A percentile compares a stretch with the other conserved stretches of the same genome.
Evolutionary conservation across 2,329 filamentous ascomycete genomes (phyloP).

Genomic region (Colletotrichum sp.): DNA sequence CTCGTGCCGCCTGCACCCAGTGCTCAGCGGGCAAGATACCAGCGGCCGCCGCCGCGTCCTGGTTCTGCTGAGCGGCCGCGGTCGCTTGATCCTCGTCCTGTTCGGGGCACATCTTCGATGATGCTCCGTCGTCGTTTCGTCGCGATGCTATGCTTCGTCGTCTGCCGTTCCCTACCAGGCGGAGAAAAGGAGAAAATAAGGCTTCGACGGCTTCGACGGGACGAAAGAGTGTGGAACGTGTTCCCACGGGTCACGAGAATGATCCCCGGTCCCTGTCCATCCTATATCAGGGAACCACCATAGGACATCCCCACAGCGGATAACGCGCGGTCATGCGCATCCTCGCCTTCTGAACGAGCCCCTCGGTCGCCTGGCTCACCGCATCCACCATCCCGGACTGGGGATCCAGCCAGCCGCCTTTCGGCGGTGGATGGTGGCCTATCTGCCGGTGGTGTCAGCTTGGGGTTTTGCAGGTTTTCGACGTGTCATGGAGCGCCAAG

Average conservation of each 20-base stretch:
- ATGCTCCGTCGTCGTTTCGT: neutral
- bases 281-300: neutral
- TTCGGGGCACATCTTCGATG: neutral
- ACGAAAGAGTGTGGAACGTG: neutral
- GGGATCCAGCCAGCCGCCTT: neutral
- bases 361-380: neutral
- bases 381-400: neutral
- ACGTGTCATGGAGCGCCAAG: constrained; percentile 6
- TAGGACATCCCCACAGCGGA: neutral
- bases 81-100: neutral
- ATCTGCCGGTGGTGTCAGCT: neutral
- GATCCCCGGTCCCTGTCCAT: constrained; percentile 5
- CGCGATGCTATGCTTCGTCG: neutral
- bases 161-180: neutral
- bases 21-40: constrained; percentile 18
- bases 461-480: neutral
- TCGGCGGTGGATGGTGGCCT: neutral
- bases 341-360: neutral
- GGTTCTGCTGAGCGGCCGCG: neutral
- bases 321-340: neutral
- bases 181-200: neutral
- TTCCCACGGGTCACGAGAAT: constrained; percentile 3
- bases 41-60: neutral
- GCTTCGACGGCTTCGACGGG: neutral
- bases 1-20: constrained; percentile 15